These are phyloP conservation scores for Suillus subaureus DNA, from an alignment of 768 basidiomycete species.

Conservation along the genomic window DNA sequence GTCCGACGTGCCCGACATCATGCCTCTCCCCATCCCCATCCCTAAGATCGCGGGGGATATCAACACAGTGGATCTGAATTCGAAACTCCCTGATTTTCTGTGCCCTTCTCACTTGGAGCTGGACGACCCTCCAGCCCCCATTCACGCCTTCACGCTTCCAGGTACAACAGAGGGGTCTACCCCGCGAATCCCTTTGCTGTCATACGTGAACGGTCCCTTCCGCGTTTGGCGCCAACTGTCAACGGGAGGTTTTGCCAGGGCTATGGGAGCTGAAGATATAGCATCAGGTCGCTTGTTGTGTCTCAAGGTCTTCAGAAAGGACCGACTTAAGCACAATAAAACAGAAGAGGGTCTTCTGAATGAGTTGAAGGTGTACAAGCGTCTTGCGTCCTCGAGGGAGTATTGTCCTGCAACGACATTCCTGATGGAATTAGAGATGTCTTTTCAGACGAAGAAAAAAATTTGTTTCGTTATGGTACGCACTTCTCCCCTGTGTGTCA, in stretches of 20 bases:
- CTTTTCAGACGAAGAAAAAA: conserved; percentile 30
- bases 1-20: neutral
- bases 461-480: conserved; percentile 45
- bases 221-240: conserved; percentile 20
- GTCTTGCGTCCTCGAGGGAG: conserved; percentile 27
- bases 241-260: conserved; percentile 21
- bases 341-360: conserved; percentile 22
- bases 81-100: neutral
- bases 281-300: conserved; percentile 38
- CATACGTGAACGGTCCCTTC: conserved; percentile 24
- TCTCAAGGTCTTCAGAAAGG: conserved; percentile 38
- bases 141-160: neutral
- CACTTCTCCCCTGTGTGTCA: neutral
- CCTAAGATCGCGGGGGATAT: neutral
- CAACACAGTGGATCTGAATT: neutral
- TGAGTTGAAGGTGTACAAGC: conserved; percentile 40
- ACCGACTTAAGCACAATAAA: conserved; percentile 13
- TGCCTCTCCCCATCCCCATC: neutral
- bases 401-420: conserved; percentile 31
- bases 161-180: neutral
- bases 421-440: conserved; percentile 42
- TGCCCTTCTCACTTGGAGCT: neutral
- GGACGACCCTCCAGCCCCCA: too few species aligned
- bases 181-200: neutral
- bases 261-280: conserved; percentile 27